Evolutionary conservation across 257 asterid species (phyloP), one percentile per base, ranked within the genome.

Genomic region (Striga asiatica): DNA sequence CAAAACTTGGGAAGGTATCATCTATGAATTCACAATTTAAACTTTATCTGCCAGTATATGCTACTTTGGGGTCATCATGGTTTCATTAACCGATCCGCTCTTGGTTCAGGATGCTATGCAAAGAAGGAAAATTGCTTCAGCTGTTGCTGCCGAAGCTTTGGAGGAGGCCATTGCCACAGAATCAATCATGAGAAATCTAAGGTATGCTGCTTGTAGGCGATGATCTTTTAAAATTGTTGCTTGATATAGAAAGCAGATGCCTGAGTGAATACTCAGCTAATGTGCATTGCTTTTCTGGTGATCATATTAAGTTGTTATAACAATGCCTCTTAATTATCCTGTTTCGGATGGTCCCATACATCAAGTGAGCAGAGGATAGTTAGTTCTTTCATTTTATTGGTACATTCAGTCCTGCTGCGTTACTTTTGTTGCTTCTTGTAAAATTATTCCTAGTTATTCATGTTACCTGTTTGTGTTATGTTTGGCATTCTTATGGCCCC

Each of bases 61-160:
- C n/a, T n/a, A n/a, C n/a, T n/a, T n/a, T n/a, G 2, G 48, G 14
- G n/a, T 14, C 51, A 12, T 25, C 5, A 35, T 34, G n/a, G n/a
- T n/a, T n/a, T n/a, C n/a, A n/a, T n/a, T n/a, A n/a, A n/a, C n/a
- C n/a, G n/a, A 21, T 42, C 48, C 65, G 61, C 46, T 65, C 38
- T 46, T 67, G 57, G 21, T 57, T 18, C 77, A 91, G 97, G 99
- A 85, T 39, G 95, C 99, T 22, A 81, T 83, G 86, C 97, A 76
- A 63, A 88, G 99, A 73, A 76, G 94, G 61, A 67, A 58, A 56
- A 61, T 75, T 62, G 99, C 99, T 66, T 79, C 99, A 34, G 51
- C 66, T 9, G 99, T 97, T 60, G 97, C 99, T 8, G 94, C 99
- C 50, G 97, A 92, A 73, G 97, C 99, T 51, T 76, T 92, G 34